Percentiles rank a stretch among this genome's conserved stretches.
These are phyloP conservation scores for Colletotrichum sp. DNA, from an alignment of 2,329 filamentous ascomycete genomes.

Conservation along the genomic window DNA sequence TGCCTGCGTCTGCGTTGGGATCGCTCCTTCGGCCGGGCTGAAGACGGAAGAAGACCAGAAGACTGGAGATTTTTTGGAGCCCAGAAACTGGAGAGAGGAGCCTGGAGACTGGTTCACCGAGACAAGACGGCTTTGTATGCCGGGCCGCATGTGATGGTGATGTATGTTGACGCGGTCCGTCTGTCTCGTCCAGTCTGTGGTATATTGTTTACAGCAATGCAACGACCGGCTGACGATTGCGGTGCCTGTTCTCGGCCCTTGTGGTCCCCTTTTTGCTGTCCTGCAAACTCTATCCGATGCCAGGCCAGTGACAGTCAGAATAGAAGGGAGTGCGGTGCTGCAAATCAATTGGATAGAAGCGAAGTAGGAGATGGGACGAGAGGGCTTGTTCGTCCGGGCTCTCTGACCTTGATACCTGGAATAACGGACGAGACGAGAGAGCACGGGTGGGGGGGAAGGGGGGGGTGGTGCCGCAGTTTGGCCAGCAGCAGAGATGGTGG, in stretches of 20 bases:
- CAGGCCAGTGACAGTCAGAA: neutral
- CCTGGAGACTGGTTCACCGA: neutral
- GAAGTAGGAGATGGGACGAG: constrained; percentile 11
- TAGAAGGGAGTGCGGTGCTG: neutral
- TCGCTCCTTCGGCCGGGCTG: neutral
- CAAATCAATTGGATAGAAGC: neutral
- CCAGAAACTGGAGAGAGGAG: neutral
- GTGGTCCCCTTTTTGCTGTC: neutral
- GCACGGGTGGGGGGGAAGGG: neutral
- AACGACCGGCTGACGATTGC: neutral
- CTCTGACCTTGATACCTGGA: constrained; percentile 9
- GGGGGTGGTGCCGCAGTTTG: neutral
- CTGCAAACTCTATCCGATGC: constrained; percentile 10
- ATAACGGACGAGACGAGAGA: neutral
- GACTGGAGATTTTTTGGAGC: neutral
- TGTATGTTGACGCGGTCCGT: neutral
- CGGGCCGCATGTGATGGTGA: neutral
- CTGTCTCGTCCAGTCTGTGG: constrained; percentile 8
- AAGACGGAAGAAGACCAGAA: neutral
- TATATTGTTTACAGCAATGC: constrained; percentile 9
- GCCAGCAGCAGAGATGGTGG: constrained; percentile 7
- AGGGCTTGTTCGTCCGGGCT: constrained; percentile 15
- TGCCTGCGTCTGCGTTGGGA: neutral
- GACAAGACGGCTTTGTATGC: neutral
- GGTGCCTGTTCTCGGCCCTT: neutral